A percentile compares a stretch with the other conserved stretches of the same genome.
Conservation (phyloP, 129 eudicot species). For the Tagetes patula region DNA sequence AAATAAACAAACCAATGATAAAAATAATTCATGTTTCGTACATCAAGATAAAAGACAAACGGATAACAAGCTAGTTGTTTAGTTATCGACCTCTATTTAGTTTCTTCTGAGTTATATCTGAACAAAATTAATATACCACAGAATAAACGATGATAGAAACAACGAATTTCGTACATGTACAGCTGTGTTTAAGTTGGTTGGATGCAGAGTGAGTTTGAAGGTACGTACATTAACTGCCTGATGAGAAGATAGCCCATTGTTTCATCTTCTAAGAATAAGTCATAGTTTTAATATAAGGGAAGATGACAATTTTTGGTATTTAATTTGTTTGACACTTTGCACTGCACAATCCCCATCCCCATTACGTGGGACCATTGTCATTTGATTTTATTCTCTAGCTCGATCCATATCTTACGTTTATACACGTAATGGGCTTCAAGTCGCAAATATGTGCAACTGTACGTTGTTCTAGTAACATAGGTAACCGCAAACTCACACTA, state of each 20-base stretch:
- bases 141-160: neutral
- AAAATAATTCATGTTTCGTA: no score
- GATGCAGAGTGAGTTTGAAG: neutral
- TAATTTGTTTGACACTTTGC: slow-evolving; percentile 1
- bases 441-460: neutral
- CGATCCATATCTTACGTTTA: neutral
- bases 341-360: neutral
- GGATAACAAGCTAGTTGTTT: no score
- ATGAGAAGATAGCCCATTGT: slow-evolving; percentile 2
- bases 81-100: no score
- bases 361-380: neutral
- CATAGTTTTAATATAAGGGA: neutral
- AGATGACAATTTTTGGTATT: slow-evolving; percentile 6
- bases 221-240: neutral
- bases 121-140: no score
- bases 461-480: neutral
- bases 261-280: neutral
- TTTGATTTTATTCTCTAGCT: neutral
- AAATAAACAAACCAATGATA: no score
- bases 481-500: neutral
- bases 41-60: no score
- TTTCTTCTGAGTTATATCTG: no score
- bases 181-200: neutral
- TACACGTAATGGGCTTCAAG: neutral
- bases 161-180: slow-evolving; percentile 4